A percentile compares a stretch with the other conserved stretches of the same genome.
These are phyloP conservation scores for Nothomitra cinnamomea DNA, from an alignment of 2,329 filamentous ascomycete species.

Conservation along the genomic window DNA sequence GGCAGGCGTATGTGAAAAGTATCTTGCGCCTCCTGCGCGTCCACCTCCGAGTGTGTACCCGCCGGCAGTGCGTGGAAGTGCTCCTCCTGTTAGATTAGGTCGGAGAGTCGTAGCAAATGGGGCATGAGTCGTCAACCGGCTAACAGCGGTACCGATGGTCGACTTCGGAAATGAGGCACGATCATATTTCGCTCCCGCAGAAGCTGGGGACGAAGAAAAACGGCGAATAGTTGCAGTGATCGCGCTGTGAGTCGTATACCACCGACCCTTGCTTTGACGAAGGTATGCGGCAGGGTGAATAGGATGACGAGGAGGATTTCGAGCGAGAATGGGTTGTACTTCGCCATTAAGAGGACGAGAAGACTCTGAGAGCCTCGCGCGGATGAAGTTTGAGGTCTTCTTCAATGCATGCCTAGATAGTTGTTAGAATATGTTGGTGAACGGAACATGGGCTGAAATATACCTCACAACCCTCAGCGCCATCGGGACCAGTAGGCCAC, in stretches of 20 bases:
- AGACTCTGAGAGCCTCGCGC: slow-evolving; percentile 26
- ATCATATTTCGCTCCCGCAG: slow-evolving; percentile 27
- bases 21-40: slow-evolving; percentile 53
- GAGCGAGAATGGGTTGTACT: slow-evolving; percentile 42
- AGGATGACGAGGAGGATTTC: slow-evolving; percentile 38
- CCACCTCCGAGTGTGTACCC: slow-evolving; percentile 69
- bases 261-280: slow-evolving; percentile 45
- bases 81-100: slow-evolving; percentile 80
- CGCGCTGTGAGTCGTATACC: slow-evolving; percentile 28
- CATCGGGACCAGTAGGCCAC: slow-evolving; percentile 5
- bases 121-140: slow-evolving; percentile 52
- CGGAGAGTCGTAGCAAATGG: slow-evolving; percentile 81
- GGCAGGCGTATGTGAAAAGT: slow-evolving; percentile 79
- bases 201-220: slow-evolving; percentile 32
- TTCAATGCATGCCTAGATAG: slow-evolving; percentile 27
- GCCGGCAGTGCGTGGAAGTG: slow-evolving; percentile 67
- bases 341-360: slow-evolving; percentile 27
- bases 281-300: slow-evolving; percentile 44
- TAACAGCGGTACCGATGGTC: slow-evolving; percentile 36
- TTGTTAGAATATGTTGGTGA: background rate
- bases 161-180: slow-evolving; percentile 38
- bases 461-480: slow-evolving; percentile 4
- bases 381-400: slow-evolving; percentile 28
- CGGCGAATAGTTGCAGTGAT: slow-evolving; percentile 28
- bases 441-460: background rate